These are phyloP conservation scores for Cytospora mali DNA, from an alignment of 2,329 filamentous ascomycete species.

Conservation along the genomic window DNA sequence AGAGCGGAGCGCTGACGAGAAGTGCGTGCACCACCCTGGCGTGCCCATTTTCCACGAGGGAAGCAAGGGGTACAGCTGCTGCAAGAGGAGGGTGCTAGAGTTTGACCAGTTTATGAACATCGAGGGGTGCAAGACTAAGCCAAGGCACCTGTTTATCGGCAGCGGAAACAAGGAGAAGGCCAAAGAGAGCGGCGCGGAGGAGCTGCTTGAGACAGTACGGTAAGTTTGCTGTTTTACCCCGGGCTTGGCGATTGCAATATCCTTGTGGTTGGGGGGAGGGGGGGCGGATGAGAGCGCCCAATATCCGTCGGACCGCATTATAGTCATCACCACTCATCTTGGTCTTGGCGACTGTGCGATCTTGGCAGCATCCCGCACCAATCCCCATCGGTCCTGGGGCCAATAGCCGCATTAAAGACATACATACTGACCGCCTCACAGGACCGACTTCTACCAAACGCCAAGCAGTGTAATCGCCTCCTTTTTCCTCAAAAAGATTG, in stretches of 20 bases:
- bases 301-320: background rate
- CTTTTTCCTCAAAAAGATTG: slow-evolving; percentile 96
- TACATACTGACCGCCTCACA: slow-evolving; percentile 36
- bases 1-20: slow-evolving; percentile 65
- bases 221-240: slow-evolving; percentile 43
- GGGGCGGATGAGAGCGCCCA: background rate
- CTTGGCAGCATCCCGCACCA: background rate
- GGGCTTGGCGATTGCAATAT: slow-evolving; percentile 1
- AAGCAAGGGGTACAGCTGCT: slow-evolving; percentile 96
- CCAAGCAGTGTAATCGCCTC: slow-evolving; percentile 81
- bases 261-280: background rate
- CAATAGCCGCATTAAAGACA: slow-evolving; percentile 2
- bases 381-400: background rate
- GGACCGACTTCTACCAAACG: slow-evolving; percentile 95
- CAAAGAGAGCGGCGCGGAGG: slow-evolving; percentile 56
- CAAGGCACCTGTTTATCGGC: slow-evolving; percentile 81
- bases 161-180: slow-evolving; percentile 67
- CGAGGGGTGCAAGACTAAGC: slow-evolving; percentile 82
- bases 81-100: slow-evolving; percentile 90
- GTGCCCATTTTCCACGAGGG: slow-evolving; percentile 95
- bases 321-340: background rate
- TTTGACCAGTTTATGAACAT: slow-evolving; percentile 99
- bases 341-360: background rate
- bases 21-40: slow-evolving; percentile 87
- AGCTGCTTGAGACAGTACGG: slow-evolving; percentile 77